Evolutionary conservation across 352 stramenopile genomes (phyloP).

Genomic region (Phytophthora vignae): DNA sequence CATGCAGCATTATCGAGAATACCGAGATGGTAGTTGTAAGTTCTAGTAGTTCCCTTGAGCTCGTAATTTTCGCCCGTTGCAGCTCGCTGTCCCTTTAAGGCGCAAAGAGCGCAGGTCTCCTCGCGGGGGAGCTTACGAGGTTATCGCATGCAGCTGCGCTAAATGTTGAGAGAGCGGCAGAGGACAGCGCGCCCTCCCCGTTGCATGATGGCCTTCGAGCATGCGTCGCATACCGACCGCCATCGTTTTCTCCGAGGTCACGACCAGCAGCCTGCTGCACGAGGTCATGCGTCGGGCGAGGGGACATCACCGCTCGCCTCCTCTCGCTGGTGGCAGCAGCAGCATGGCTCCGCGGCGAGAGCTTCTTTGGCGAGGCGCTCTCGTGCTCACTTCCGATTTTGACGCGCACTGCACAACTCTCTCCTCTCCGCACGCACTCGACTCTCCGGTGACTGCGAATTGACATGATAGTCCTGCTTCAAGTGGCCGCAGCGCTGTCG

Average conservation of each 20-base stretch:
- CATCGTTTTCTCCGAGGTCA: conserved; percentile 2
- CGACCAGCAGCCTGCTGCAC: not conserved
- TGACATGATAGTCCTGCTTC: conserved; percentile 35
- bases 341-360: conserved; percentile 7
- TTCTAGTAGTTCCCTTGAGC: too few species aligned
- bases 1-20: too few species aligned
- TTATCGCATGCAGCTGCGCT: conserved; percentile 24
- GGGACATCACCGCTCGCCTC: not conserved
- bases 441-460: conserved; percentile 2
- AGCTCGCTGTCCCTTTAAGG: conserved; percentile 3
- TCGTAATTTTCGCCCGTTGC: conserved; percentile 14
- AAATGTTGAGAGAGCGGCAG: conserved; percentile 22
- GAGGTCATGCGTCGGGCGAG: not conserved
- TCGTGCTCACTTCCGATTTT: conserved; percentile 29
- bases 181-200: not conserved
- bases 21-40: too few species aligned
- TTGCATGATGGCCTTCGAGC: too few species aligned
- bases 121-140: not conserved
- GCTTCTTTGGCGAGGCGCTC: conserved; percentile 9
- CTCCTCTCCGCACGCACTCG: not conserved
- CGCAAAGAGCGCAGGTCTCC: not conserved
- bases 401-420: conserved; percentile 20
- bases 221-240: not conserved
- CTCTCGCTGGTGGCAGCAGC: not conserved
- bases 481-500: conserved; percentile 26